These are phyloP conservation scores for Eruca vesicaria DNA, from an alignment of 441 rosid genomes.

Conservation along the genomic window DNA sequence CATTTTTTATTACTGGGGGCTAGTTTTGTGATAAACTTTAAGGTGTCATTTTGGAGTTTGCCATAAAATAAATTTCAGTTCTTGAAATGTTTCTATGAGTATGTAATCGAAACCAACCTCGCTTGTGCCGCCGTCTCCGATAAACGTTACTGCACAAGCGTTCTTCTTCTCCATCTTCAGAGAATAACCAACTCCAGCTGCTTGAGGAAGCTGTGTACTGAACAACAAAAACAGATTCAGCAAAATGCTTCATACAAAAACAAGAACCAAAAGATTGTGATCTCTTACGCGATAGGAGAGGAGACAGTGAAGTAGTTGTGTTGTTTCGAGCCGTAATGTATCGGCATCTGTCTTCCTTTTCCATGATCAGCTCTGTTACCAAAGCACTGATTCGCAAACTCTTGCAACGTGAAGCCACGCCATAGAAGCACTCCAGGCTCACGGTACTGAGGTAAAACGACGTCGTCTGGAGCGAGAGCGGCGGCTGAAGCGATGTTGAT, in stretches of 20 bases:
- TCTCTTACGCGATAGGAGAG: slow-evolving; percentile 66
- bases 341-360: slow-evolving; percentile 82
- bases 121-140: slow-evolving; percentile 75
- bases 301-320: slow-evolving; percentile 67
- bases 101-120: slow-evolving; percentile 42
- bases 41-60: neutral
- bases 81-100: neutral
- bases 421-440: slow-evolving; percentile 71
- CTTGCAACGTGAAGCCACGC: slow-evolving; percentile 76
- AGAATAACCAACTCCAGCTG: slow-evolving; percentile 75
- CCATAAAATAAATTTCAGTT: neutral
- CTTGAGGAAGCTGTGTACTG: slow-evolving; percentile 82
- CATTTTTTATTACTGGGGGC: neutral
- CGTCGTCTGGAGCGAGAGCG: slow-evolving; percentile 56
- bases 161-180: slow-evolving; percentile 72
- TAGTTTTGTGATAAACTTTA: neutral
- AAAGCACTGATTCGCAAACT: slow-evolving; percentile 66
- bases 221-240: neutral
- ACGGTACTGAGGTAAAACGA: slow-evolving; percentile 75
- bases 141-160: slow-evolving; percentile 58
- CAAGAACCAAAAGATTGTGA: neutral
- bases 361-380: slow-evolving; percentile 69
- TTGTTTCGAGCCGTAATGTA: slow-evolving; percentile 72
- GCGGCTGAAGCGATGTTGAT: slow-evolving; percentile 74
- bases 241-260: neutral